These are phyloP conservation scores for Fusarium succisae DNA, from an alignment of 2,329 filamentous ascomycete species.

Conservation along the genomic window DNA sequence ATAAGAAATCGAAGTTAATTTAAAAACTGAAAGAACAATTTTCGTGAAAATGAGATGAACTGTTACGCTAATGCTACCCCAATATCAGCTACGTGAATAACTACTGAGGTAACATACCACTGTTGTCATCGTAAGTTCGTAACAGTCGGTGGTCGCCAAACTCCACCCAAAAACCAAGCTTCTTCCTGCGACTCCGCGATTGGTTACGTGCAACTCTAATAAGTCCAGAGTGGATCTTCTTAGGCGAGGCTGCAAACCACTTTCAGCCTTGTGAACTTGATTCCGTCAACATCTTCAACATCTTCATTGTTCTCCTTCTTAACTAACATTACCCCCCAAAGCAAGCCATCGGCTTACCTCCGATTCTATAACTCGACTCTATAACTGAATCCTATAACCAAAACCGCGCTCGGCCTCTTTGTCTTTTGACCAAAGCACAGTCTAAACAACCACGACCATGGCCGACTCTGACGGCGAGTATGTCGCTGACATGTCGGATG, in stretches of 20 bases:
- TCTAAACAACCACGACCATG: constrained; percentile 55
- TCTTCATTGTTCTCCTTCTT: not conserved
- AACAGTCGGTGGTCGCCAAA: not conserved
- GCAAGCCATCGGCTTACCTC: not conserved
- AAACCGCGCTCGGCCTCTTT: not conserved
- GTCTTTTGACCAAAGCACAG: not conserved
- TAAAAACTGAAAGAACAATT: constrained; percentile 25
- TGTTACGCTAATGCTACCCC: not conserved
- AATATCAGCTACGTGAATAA: not conserved
- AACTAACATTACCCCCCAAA: not conserved
- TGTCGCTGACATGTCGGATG: constrained; percentile 70
- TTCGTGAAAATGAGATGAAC: not conserved
- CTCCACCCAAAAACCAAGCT: not conserved
- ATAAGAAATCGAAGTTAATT: constrained; percentile 41
- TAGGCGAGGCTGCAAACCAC: constrained; percentile 35
- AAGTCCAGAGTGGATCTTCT: constrained; percentile 24
- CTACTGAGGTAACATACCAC: too few relatives aligned
- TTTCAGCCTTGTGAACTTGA: constrained; percentile 41
- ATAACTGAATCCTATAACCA: not conserved
- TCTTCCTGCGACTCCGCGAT: constrained; percentile 23
- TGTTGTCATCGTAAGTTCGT: too few relatives aligned
- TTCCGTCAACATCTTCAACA: constrained; percentile 29
- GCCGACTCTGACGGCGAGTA: constrained; percentile 79
- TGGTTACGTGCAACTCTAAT: constrained; percentile 25
- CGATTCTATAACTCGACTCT: not conserved